phyloP scores from a whole-genome alignment of 768 basidiomycete genomes.

The Hysterangium stoloniferum region DNA sequence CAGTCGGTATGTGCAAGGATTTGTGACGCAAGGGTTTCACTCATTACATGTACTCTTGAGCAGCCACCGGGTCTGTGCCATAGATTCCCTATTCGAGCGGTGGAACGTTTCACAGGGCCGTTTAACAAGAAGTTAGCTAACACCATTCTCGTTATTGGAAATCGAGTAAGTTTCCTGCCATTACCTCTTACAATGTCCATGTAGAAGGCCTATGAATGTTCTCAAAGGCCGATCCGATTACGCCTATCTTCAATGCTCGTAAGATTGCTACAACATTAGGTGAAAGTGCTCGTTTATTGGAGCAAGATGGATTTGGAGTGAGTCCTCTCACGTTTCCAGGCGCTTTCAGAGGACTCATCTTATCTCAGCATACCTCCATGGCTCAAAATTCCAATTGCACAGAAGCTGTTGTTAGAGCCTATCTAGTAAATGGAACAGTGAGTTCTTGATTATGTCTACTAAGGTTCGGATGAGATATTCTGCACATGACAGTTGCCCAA shows the following conservation, averaged over 20 bases:
- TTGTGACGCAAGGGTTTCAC: not conserved
- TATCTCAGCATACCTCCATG: conserved; percentile 5
- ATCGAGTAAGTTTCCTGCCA: conserved; percentile 8
- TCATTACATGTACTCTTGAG: conserved; percentile 15
- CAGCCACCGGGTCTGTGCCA: conserved; percentile 18
- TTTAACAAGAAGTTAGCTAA: conserved; percentile 15
- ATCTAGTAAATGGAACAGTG: conserved; percentile 8
- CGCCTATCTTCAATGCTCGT: conserved; percentile 21
- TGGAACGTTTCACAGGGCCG: conserved; percentile 16
- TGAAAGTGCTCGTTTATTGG: conserved; percentile 20
- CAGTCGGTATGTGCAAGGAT: not conserved
- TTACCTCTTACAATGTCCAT: conserved; percentile 7
- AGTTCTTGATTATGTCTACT: too few species aligned
- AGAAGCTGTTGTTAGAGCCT: not conserved
- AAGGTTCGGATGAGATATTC: too few species aligned
- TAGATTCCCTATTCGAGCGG: conserved; percentile 11
- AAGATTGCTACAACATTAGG: conserved; percentile 17
- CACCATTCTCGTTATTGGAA: conserved; percentile 16
- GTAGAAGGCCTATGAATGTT: not conserved
- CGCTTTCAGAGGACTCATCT: not conserved
- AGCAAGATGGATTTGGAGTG: conserved; percentile 24
- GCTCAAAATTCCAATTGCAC: conserved; percentile 6
- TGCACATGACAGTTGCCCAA: too few species aligned
- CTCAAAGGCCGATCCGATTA: conserved; percentile 18
- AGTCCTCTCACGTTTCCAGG: conserved; percentile 1